These are phyloP conservation scores for Bauhinia variegata DNA, from an alignment of 306 rosid genomes.

Conservation along the genomic window DNA sequence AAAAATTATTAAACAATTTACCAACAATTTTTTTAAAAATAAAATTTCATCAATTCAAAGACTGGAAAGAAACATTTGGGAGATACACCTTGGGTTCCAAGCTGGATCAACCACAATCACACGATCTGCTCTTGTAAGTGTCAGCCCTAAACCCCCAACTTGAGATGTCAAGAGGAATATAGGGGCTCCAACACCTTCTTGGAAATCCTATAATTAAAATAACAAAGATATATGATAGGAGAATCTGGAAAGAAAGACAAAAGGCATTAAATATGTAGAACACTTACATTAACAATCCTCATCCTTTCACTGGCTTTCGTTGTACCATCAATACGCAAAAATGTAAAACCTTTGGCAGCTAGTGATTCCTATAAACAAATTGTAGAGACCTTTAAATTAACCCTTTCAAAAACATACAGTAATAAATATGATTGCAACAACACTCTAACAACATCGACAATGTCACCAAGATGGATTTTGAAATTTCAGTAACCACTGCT, in stretches of 20 bases:
- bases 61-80: slow-evolving; percentile 12
- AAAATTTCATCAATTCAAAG: neutral
- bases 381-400: slow-evolving; percentile 10
- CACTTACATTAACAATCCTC: slow-evolving; percentile 75
- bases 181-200: slow-evolving; percentile 76
- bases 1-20: neutral
- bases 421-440: neutral
- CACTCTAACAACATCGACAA: no score
- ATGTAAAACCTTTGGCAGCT: slow-evolving; percentile 57
- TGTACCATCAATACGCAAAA: slow-evolving; percentile 88
- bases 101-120: slow-evolving; percentile 99
- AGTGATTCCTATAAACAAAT: slow-evolving; percentile 62
- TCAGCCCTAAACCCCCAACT: slow-evolving; percentile 97
- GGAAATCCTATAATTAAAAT: slow-evolving; percentile 69
- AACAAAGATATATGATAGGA: slow-evolving; percentile 13
- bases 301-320: slow-evolving; percentile 81
- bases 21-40: neutral
- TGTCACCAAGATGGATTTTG: neutral
- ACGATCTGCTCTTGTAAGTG: slow-evolving; percentile 95
- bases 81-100: slow-evolving; percentile 91
- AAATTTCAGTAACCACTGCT: slow-evolving; percentile 10
- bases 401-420: slow-evolving; percentile 6
- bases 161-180: slow-evolving; percentile 95
- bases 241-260: neutral
- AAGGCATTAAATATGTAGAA: slow-evolving; percentile 2